A percentile compares a stretch with the other conserved stretches of the same genome.
Conservation (phyloP, 805 yeast species). For the Candida incommunis region DNA sequence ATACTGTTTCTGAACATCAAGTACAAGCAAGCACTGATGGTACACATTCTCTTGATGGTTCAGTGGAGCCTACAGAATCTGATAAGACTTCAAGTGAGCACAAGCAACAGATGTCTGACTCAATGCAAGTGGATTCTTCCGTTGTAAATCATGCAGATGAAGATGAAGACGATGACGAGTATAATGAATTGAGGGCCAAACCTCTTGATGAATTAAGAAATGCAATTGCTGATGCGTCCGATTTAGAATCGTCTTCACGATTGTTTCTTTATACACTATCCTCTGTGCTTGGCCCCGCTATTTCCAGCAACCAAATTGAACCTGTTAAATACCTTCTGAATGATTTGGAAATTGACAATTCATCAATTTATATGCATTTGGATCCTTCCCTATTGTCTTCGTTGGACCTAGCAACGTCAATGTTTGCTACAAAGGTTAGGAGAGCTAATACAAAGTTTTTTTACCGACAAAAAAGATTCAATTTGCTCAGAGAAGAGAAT, state of each 20-base stretch:
- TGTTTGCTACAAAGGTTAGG: constrained; percentile 24
- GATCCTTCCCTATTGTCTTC: constrained; percentile 13
- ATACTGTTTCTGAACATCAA: too few species aligned
- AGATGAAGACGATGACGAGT: too few species aligned
- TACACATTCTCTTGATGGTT: too few species aligned
- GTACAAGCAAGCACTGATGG: too few species aligned
- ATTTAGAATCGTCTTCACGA: background rate
- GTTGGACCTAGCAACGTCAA: constrained; percentile 16
- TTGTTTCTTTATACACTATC: background rate
- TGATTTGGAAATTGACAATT: constrained; percentile 11
- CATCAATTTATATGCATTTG: constrained; percentile 12
- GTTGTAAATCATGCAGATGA: too few species aligned
- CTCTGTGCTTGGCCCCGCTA: background rate
- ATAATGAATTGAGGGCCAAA: too few species aligned
- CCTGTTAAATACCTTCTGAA: constrained; percentile 8
- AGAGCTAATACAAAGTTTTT: constrained; percentile 32
- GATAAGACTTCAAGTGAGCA: too few species aligned
- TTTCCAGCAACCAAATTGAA: background rate
- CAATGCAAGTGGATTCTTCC: too few species aligned
- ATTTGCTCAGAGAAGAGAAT: constrained; percentile 56
- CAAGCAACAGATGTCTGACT: too few species aligned
- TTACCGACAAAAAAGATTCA: constrained; percentile 40
- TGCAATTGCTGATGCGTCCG: background rate
- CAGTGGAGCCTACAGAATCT: too few species aligned
- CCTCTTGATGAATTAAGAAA: background rate